Base-by-base conservation (phyloP, 208 protist genomes). In the Phytomonas sp. region DNA sequence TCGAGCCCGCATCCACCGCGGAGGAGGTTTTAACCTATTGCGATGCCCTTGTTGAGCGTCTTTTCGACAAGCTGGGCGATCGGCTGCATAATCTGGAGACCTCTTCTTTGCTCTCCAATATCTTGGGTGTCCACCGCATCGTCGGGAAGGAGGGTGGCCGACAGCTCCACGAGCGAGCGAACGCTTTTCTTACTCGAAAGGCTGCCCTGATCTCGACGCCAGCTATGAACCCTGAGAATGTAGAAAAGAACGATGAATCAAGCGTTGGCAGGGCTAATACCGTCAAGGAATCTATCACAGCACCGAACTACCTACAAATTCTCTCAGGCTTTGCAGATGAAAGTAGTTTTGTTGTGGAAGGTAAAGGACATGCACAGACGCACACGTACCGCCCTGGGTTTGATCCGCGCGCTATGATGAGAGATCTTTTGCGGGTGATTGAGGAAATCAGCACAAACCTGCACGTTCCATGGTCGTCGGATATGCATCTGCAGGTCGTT, bases 401-500 rank as follows among this genome's bases (percentile, higher is more conserved):
- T 69, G 79, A 90, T 61, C 83, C 90, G 6, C 32, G 71, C 17
- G 60, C 67, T 30, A 80, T 77, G 20, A 79, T 94, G 79, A 60
- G 74, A 36, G 72, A 72, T 28, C 70, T 96, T 60, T 37, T 72
- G 34, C 60, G 62, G 20, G 73, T 87, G 36, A 28, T 94, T 53
- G 32, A 78, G 29, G 87, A 96, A 67, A 94, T 96, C 62, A 61
- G 80, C 23, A 71, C 63, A 43, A 96, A 94, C 66, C 76, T 71
- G 66, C 83, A 91, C 69, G 75, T 96, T 53, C 61, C 85, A 32
- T 96, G 91, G 88, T 88, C 91, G 34, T 83, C 84, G 29, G 89
- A 94, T 68, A 93, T 92, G 87, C 92, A 97, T 73, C 71, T 92
- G 53, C 83, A 89, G 64, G 85, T 97, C 20, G 80, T 97, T 15